Evolutionary conservation across 768 basidiomycete genomes (phyloP).

Genomic region (Boletus subcaerulescens): DNA sequence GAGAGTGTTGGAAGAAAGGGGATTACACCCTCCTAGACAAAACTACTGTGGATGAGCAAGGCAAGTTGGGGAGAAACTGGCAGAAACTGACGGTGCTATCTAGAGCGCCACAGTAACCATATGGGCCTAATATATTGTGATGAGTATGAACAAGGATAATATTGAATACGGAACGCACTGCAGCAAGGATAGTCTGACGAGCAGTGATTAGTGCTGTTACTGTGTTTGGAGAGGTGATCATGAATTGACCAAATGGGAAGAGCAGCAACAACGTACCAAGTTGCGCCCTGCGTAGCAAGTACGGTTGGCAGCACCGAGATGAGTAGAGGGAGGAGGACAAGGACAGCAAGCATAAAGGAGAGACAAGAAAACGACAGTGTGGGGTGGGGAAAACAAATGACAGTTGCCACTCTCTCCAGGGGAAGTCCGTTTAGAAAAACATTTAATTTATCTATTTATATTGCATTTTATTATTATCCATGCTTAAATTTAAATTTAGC

Average conservation of each 20-base stretch:
- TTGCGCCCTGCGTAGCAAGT: constrained; percentile 24
- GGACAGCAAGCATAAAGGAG: constrained; percentile 23
- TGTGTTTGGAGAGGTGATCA: constrained; percentile 8
- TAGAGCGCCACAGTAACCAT: constrained; percentile 48
- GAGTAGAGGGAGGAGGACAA: constrained; percentile 17
- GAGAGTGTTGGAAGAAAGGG: constrained; percentile 60
- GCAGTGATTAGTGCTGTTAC: constrained; percentile 38
- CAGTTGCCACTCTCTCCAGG: not conserved
- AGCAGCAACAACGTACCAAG: constrained; percentile 21
- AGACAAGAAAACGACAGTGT: constrained; percentile 15
- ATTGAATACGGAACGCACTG: constrained; percentile 31
- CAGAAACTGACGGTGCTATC: constrained; percentile 25
- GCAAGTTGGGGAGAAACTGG: not conserved
- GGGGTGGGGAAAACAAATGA: not conserved
- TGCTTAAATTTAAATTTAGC: not conserved
- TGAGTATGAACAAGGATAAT: not conserved
- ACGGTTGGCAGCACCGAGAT: constrained; percentile 13
- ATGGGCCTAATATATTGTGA: constrained; percentile 38
- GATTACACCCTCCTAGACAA: constrained; percentile 87
- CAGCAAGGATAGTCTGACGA: constrained; percentile 41
- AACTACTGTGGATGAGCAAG: constrained; percentile 43
- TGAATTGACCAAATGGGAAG: not conserved
- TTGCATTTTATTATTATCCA: not conserved
- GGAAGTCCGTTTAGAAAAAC: not conserved
- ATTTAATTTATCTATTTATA: not conserved